Evolutionary conservation across 176 grass and related monocot species (phyloP).

Genomic region (Cymbopogon citratus): DNA sequence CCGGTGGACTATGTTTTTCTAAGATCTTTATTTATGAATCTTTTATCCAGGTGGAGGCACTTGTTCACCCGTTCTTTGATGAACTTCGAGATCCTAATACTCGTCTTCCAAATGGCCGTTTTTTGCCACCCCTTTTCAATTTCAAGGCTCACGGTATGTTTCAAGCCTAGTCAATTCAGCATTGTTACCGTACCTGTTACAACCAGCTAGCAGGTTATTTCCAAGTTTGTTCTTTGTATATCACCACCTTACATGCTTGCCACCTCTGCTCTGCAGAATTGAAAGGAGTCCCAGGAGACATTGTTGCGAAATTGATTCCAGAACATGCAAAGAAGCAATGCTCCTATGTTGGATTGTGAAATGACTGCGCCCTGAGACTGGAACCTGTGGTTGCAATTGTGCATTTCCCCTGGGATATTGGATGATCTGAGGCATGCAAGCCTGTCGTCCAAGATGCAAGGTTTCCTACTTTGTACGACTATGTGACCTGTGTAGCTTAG

Average conservation of each 20-base stretch:
- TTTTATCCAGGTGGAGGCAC: constrained; percentile 51
- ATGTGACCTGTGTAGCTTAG: constrained; percentile 48
- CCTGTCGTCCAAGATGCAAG: neutral
- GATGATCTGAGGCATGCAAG: constrained; percentile 1
- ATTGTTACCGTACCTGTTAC: neutral
- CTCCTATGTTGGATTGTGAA: constrained; percentile 57
- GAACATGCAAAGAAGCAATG: constrained; percentile 89
- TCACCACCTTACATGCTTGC: neutral
- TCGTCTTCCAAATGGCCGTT: constrained; percentile 66
- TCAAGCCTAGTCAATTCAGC: neutral
- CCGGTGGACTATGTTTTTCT: neutral
- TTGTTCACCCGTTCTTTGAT: constrained; percentile 82
- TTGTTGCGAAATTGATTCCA: constrained; percentile 66
- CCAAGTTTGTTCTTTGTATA: neutral
- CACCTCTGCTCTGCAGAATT: constrained; percentile 41
- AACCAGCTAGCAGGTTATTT: neutral
- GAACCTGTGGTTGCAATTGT: neutral
- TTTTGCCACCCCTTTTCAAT: constrained; percentile 68
- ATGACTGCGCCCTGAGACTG: neutral
- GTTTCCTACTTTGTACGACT: constrained; percentile 28
- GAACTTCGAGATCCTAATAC: constrained; percentile 64
- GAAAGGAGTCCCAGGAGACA: constrained; percentile 69
- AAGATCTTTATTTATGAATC: neutral
- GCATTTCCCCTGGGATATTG: constrained; percentile 10
- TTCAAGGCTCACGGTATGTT: constrained; percentile 69